Base-by-base conservation (phyloP, 768 basidiomycete species). In the Bullera alba region DNA sequence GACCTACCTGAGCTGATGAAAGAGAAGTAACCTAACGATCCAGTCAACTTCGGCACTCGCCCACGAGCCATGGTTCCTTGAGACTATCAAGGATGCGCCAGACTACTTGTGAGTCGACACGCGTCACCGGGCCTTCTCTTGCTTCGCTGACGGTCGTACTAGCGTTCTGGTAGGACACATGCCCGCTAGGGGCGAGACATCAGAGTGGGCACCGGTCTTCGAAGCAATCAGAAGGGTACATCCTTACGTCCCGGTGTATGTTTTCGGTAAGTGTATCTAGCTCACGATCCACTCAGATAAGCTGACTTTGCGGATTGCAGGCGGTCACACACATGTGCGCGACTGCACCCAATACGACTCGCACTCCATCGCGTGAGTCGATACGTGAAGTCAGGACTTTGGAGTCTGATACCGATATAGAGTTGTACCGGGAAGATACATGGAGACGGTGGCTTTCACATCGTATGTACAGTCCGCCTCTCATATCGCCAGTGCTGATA, bases 371-470 rank as follows among this genome's bases (percentile, higher is more conserved):
- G 91, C 53, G 86, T 88, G 62, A 84, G 86, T 56, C 23, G 14
- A 15, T 14, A n/a, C 46, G 10, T 21, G 22, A 34, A 38, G 16
- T 27, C 10, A 42, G 8, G 28, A 44, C 19, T 29, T 25, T 50
- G 7, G 23, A 35, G 15, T 23, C 12, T 19, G 15, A 23, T 28
- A 34, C 35, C 3, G 36, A 22, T 32, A 14, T 48, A 65, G 66
- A 22, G 54, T 72, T 12, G 67, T 68, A 12, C 63, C 65, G 0
- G 70, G 91, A 16, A 77, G 87, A 21, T 93, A 92, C 67, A 86
- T 93, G 84, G 91, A 95, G 74, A 95, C 90, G 8, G 76, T 92
- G 47, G 88, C 87, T 15, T 72, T 67, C 55, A 60, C 65, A 8
- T 72, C 70, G 70, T 84, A 23, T 59, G 73, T 59, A n/a, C n/a